Evolutionary conservation across 2,329 filamentous ascomycete species (phyloP).

Genomic region (Colletotrichum chlorophyti): DNA sequence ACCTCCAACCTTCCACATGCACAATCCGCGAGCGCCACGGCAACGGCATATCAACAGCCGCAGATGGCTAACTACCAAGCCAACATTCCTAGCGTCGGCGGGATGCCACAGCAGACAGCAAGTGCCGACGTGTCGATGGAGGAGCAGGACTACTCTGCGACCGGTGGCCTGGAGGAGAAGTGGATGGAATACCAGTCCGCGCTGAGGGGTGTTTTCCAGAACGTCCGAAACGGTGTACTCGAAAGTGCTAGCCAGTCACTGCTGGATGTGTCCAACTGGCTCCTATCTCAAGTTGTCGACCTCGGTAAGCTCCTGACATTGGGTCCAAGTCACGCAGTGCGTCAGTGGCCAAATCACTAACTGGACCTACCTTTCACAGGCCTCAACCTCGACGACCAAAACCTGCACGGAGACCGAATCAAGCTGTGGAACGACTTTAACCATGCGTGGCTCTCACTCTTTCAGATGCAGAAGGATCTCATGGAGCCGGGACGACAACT

Average conservation of each 20-base stretch:
- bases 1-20: constrained; percentile 60
- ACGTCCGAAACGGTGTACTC: constrained; percentile 63
- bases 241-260: constrained; percentile 59
- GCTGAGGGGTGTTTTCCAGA: constrained; percentile 73
- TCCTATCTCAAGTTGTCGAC: constrained; percentile 61
- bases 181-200: constrained; percentile 71
- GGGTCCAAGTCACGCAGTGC: no score
- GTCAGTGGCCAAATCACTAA: constrained; percentile 2
- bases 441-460: constrained; percentile 83
- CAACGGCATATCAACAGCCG: constrained; percentile 71
- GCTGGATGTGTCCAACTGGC: constrained; percentile 60
- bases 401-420: constrained; percentile 76
- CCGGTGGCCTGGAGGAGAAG: constrained; percentile 68
- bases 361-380: constrained; percentile 57
- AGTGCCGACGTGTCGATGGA: constrained; percentile 57
- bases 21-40: constrained; percentile 51
- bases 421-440: constrained; percentile 96
- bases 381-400: constrained; percentile 82
- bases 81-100: constrained; percentile 53
- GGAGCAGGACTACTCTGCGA: constrained; percentile 63
- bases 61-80: constrained; percentile 58
- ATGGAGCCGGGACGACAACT: constrained; percentile 65
- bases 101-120: constrained; percentile 48
- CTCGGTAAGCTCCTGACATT: constrained; percentile 52
- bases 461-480: constrained; percentile 84